Evolutionary conservation across 2,329 filamentous ascomycete genomes (phyloP), one percentile per base, ranked within the genome.

Genomic region (Teratosphaeriaceae sp.): DNA sequence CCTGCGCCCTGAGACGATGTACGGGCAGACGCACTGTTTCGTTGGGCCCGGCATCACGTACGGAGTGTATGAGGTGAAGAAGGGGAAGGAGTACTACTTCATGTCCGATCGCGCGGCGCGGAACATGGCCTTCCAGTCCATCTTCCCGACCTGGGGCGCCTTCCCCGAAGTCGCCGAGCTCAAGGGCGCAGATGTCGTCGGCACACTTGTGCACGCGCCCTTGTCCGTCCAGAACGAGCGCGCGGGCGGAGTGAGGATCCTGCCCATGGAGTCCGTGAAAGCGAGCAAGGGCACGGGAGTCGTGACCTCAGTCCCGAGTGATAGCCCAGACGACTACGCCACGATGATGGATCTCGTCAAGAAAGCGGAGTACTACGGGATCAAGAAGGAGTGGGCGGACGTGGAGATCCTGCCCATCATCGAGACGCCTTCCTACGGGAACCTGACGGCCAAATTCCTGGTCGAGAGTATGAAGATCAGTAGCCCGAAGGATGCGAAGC

Each of bases 1-100:
- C 43, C 76, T 98, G 48, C 78, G 92, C 49, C 88, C 92, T 2
- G 92, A 98, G 73, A 98, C 92, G 26, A 97, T 98, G 90, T 98
- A 97, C 63, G 94, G 94, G 30, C 92, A 97, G 67, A 94, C 82
- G 3, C 94, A 87, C 69, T 95, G 89, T 65, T 98, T 97, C 56
- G 87, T 98, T 37, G 87, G 88, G 3, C 90, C 92, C 8, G 85
- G 84, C 61, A 84, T 97, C 59, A 79, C 75, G 34, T 98, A 98
- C 59, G 90, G 90, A 39, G 70, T 98, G 50, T 96, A 87, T 75
- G 85, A 87, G 65, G 79, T 80, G 35, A 58, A 61, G 23, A 60
- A 62, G 50, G 69, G 69, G 26, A 65, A 61, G 51, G 85, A 94
- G 54, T 95, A 88, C 68, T 92, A 82, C 60, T 74, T 97, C 47